Conservation (phyloP, 306 rosid genomes). For the Castanospermum australe region DNA sequence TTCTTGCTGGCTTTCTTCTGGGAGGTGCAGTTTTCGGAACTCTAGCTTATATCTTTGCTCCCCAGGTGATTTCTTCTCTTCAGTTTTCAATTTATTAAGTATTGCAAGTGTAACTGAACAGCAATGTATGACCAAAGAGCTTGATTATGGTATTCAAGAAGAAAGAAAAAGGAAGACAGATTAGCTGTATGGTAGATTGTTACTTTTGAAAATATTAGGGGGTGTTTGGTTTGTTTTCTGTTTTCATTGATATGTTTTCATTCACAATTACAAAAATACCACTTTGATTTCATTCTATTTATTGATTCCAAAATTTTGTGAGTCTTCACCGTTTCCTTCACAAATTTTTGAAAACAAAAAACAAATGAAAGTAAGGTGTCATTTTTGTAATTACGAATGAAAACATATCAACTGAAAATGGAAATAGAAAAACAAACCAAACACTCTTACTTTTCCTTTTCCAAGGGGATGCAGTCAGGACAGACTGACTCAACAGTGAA, state of each 20-base stretch:
- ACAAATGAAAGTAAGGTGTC: no score
- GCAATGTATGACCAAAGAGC: neutral
- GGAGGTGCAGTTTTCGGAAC: slow-evolving; percentile 80
- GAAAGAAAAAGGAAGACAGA: neutral
- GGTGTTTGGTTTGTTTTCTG: no score
- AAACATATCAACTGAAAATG: no score
- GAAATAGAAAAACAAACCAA: no score
- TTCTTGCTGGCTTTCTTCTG: slow-evolving; percentile 65
- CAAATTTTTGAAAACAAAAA: no score
- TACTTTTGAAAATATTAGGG: neutral
- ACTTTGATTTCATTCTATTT: no score
- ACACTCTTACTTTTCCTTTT: no score
- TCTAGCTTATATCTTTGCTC: slow-evolving; percentile 69
- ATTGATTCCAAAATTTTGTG: no score
- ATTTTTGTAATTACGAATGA: no score
- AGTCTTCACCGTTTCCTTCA: no score
- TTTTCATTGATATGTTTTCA: neutral
- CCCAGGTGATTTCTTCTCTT: slow-evolving; percentile 56
- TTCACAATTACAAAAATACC: neutral
- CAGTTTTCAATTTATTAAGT: neutral
- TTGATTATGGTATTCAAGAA: neutral
- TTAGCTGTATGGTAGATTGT: neutral
- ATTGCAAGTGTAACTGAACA: neutral
- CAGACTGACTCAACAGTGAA: neutral
- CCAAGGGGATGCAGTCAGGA: neutral